Percentiles rank a stretch among this genome's conserved stretches.
Conservation (phyloP, 2,329 filamentous ascomycete species). For the Botrytis pseudocinerea region DNA sequence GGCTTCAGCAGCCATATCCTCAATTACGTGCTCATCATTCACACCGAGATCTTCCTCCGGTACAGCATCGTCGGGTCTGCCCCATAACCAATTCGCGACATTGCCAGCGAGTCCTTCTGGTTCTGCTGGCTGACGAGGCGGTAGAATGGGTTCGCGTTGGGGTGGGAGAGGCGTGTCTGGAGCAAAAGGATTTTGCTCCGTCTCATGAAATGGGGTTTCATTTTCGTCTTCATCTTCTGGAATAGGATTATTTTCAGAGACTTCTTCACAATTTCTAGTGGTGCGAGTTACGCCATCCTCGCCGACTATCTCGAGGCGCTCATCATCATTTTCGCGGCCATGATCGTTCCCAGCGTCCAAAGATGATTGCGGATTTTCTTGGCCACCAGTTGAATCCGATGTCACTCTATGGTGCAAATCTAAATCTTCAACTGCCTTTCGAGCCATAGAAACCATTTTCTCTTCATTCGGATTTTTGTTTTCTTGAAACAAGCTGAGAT, state of each 20-base stretch:
- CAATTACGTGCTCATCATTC: conserved; percentile 61
- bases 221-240: conserved; percentile 28
- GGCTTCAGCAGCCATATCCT: conserved; percentile 59
- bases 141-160: conserved; percentile 25
- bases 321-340: conserved; percentile 9
- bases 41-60: conserved; percentile 47
- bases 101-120: conserved; percentile 46
- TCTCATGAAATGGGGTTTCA: conserved; percentile 13
- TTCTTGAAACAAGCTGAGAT: background rate
- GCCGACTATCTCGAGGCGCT: conserved; percentile 27
- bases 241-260: conserved; percentile 33
- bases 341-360: no score
- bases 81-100: conserved; percentile 64
- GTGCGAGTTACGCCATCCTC: conserved; percentile 31
- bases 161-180: conserved; percentile 29
- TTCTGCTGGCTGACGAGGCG: conserved; percentile 27
- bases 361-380: background rate
- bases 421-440: conserved; percentile 12
- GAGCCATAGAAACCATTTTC: conserved; percentile 6
- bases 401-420: conserved; percentile 11
- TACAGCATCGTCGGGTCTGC: conserved; percentile 49
- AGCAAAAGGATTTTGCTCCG: conserved; percentile 28
- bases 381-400: background rate
- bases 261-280: conserved; percentile 30
- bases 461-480: conserved; percentile 11